phyloP scores from a whole-genome alignment of 495 filamentous ascomycete genomes.

The Bacidia gigantensis region DNA sequence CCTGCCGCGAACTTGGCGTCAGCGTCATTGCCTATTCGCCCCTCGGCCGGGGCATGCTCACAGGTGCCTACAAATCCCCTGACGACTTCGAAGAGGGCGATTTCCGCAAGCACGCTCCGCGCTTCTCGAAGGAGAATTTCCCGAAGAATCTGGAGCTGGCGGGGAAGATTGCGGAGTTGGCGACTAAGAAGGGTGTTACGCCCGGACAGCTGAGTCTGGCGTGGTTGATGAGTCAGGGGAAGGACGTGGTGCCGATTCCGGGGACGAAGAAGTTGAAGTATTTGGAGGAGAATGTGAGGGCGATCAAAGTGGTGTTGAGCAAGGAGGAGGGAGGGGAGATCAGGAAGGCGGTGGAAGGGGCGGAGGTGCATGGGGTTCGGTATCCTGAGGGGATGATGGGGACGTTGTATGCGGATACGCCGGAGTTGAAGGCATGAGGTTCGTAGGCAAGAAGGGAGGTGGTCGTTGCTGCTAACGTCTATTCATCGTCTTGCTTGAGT shows the following conservation, averaged over 20 bases:
- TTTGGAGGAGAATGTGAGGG: conserved; percentile 42
- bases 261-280: conserved; percentile 40
- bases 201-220: conserved; percentile 33
- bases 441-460: too few relatives aligned
- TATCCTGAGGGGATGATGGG: conserved; percentile 19
- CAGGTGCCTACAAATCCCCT: conserved; percentile 22
- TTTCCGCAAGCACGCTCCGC: conserved; percentile 27
- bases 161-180: conserved; percentile 26
- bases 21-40: conserved; percentile 33
- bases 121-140: conserved; percentile 37
- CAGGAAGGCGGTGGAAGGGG: conserved; percentile 28
- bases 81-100: conserved; percentile 24
- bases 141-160: conserved; percentile 32
- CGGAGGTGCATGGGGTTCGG: conserved; percentile 28
- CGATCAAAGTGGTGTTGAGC: conserved; percentile 32
- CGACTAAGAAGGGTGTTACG: conserved; percentile 32
- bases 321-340: conserved; percentile 37
- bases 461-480: too few relatives aligned
- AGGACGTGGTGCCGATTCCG: conserved; percentile 42
- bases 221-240: conserved; percentile 37
- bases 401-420: conserved; percentile 11
- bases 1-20: conserved; percentile 34
- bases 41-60: conserved; percentile 33
- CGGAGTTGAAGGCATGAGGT: conserved; percentile 1
- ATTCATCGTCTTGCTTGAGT: too few relatives aligned